A percentile compares a stretch with the other conserved stretches of the same genome.
phyloP scores from a whole-genome alignment of 768 basidiomycete genomes.

The Agaricus blazei region DNA sequence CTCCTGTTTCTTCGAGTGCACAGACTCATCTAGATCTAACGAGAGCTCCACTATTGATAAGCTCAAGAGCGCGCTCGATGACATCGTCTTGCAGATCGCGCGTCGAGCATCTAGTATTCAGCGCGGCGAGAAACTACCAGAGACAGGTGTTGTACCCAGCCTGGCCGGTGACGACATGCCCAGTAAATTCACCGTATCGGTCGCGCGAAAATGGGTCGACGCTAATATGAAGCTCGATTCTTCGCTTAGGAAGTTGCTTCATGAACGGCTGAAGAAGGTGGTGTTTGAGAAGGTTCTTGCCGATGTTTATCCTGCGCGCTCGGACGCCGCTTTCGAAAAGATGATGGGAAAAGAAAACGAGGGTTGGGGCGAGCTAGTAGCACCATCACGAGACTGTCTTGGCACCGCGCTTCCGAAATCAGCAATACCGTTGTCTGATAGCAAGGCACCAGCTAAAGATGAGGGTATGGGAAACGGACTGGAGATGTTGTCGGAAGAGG shows the following conservation, averaged over 20 bases:
- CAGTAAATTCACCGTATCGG: constrained; percentile 46
- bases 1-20: constrained; percentile 41
- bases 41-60: constrained; percentile 3
- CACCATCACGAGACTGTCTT: constrained; percentile 9
- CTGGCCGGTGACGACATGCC: constrained; percentile 31
- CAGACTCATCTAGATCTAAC: constrained; percentile 14
- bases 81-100: constrained; percentile 72
- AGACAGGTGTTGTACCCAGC: constrained; percentile 16
- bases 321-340: constrained; percentile 9
- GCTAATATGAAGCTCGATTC: constrained; percentile 60
- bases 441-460: constrained; percentile 13
- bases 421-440: neutral
- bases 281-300: constrained; percentile 59
- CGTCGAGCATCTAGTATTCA: constrained; percentile 54
- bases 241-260: constrained; percentile 53
- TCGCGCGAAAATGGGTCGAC: constrained; percentile 71
- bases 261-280: constrained; percentile 55
- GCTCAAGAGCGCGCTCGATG: constrained; percentile 34
- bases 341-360: constrained; percentile 11
- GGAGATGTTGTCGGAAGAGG: constrained; percentile 68
- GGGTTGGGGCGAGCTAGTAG: constrained; percentile 4
- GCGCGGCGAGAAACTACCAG: constrained; percentile 10
- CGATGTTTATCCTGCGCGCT: constrained; percentile 43
- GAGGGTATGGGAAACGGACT: constrained; percentile 50
- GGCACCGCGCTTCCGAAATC: constrained; percentile 4